A percentile compares a stretch with the other conserved stretches of the same genome.
These are phyloP conservation scores for Globomyces pollinis-pini DNA, from an alignment of 192 early-diverging fungal species.

Conservation along the genomic window DNA sequence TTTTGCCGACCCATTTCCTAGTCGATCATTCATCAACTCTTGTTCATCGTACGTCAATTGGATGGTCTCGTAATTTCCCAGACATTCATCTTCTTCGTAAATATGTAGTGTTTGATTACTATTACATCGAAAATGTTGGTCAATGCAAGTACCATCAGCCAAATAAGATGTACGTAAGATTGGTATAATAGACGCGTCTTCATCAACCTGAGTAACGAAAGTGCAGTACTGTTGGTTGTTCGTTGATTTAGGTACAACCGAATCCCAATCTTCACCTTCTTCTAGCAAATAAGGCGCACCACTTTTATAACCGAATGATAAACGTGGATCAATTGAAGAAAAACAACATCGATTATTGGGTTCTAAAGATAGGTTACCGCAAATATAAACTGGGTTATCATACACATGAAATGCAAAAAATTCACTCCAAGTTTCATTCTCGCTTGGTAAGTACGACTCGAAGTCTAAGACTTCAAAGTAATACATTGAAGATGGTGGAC, in stretches of 20 bases:
- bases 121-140: background rate
- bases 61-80: background rate
- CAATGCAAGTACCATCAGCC: background rate
- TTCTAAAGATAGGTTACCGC: background rate
- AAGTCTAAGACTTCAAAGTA: background rate
- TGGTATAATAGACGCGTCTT: background rate
- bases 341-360: constrained; percentile 1
- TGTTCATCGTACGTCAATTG: background rate
- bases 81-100: background rate
- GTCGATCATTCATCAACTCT: background rate
- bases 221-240: background rate
- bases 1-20: background rate
- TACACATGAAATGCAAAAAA: background rate
- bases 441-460: background rate
- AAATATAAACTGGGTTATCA: background rate
- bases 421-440: background rate
- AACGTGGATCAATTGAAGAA: background rate
- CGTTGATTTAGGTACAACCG: background rate
- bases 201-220: background rate
- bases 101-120: background rate
- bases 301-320: background rate
- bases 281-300: background rate
- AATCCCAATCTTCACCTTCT: background rate
- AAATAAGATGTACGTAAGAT: background rate
- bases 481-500: constrained; percentile 3